Evolutionary conservation across 108 stramenopile genomes (phyloP), one percentile per base, ranked within the genome.

Genomic region (Tribonema minus): DNA sequence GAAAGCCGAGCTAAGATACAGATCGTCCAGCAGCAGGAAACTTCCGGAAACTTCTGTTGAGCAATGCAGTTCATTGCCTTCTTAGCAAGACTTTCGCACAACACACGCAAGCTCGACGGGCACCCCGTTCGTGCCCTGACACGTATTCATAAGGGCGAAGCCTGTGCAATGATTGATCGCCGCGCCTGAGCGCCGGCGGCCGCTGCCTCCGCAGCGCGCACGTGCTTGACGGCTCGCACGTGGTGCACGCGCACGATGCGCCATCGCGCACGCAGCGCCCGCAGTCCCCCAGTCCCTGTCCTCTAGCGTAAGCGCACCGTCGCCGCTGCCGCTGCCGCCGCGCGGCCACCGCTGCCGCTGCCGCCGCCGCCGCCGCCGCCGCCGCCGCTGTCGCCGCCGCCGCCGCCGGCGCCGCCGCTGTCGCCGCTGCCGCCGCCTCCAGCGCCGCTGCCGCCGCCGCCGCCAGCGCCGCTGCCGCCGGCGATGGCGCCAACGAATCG

Each of bases 181-280:
- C n/a, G n/a, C n/a, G n/a, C n/a, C n/a, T n/a, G n/a, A n/a, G n/a
- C n/a, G n/a, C n/a, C n/a, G n/a, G n/a, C n/a, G n/a, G n/a, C n/a
- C n/a, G n/a, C n/a, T n/a, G n/a, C n/a, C n/a, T 29, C 41, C 80
- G 80, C 81, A 83, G 29, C 5, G 92, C 92, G 29, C 3, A 91
- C 92, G 62, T 95, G 91, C 58, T 78, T 87, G 0, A 87, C 67
- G 0, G 81, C 91, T 61, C 86, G 86, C 37, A 97, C 94, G 75
- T 95, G 92, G 76, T 97, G 96, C 25, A 97, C 96, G 41, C 96
- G 89, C 3, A 97, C 70, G 38, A 97, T 88, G 61, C 85, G 91
- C 68, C 92, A 90, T 6, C 41, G 78, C 7, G 80, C 63, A 3
- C 61, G 82, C 12, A 70, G 69, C 82, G 88, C 40, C 20, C 89